Evolutionary conservation across 257 asterid genomes (phyloP).

Genomic region (Petrea volubilis): DNA sequence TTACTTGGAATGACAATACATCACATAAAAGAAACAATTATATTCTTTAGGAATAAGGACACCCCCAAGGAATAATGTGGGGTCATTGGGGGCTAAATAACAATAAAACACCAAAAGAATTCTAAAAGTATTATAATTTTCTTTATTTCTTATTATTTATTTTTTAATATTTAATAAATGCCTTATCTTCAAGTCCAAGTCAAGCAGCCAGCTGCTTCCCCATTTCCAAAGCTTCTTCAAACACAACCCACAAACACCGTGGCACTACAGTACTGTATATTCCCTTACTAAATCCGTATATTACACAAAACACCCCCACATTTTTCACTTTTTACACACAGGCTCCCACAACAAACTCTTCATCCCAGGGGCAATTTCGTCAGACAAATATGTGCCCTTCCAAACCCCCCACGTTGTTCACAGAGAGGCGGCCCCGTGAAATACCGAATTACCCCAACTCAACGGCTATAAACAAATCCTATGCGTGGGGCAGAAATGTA

Average conservation of each 20-base stretch:
- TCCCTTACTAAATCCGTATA: slow-evolving; percentile 1
- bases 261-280: slow-evolving; percentile 46
- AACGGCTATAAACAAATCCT: slow-evolving; percentile 29
- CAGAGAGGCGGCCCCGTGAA: slow-evolving; percentile 52
- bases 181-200: slow-evolving; percentile 29
- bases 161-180: slow-evolving; percentile 11
- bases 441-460: slow-evolving; percentile 36
- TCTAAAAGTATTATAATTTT: background rate
- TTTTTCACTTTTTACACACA: background rate
- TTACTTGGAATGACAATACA: background rate
- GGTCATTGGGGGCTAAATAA: background rate
- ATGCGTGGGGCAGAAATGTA: slow-evolving; percentile 34
- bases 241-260: slow-evolving; percentile 53
- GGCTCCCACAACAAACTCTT: background rate
- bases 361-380: slow-evolving; percentile 42
- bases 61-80: background rate
- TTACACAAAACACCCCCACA: slow-evolving; percentile 24
- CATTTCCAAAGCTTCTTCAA: slow-evolving; percentile 43
- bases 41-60: slow-evolving; percentile 7
- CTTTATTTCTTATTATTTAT: background rate
- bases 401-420: slow-evolving; percentile 48
- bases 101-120: background rate
- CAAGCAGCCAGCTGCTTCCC: slow-evolving; percentile 19
- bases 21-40: background rate
- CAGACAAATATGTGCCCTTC: slow-evolving; percentile 16